phyloP scores from a whole-genome alignment of 2,329 filamentous ascomycete genomes.

The Nemania serpens region DNA sequence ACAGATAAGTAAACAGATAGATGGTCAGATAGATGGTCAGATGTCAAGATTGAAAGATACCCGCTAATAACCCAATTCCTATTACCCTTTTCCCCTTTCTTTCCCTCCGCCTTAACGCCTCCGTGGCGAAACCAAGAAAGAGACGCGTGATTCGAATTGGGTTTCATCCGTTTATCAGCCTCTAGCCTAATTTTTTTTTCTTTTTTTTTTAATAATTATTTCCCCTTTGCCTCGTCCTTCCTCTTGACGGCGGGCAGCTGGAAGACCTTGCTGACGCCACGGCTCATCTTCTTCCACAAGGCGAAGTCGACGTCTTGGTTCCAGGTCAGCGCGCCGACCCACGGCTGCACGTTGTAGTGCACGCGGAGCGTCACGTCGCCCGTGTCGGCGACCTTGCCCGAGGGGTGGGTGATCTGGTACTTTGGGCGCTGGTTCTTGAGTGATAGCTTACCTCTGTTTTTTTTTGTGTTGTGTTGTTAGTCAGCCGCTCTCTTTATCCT shows the following conservation, averaged over 20 bases:
- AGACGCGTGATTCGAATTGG: too few species aligned
- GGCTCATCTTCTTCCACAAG: conserved; percentile 67
- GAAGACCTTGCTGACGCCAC: conserved; percentile 68
- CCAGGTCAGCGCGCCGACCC: conserved; percentile 90
- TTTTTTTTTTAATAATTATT: background rate
- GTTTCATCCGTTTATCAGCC: too few species aligned
- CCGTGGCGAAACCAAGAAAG: too few species aligned
- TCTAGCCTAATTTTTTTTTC: background rate
- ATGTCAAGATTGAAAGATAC: too few species aligned
- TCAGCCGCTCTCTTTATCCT: background rate
- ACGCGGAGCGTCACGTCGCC: conserved; percentile 77
- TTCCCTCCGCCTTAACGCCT: too few species aligned
- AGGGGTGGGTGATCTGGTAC: conserved; percentile 94
- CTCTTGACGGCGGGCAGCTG: conserved; percentile 68
- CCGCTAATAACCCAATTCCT: too few species aligned
- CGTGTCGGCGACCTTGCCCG: conserved; percentile 74
- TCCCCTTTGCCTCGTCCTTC: conserved; percentile 48
- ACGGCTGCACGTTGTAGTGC: conserved; percentile 97
- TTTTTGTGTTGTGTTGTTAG: conserved; percentile 45
- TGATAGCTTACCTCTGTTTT: conserved; percentile 70
- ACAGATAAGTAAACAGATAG: too few species aligned
- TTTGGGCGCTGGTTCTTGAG: conserved; percentile 89
- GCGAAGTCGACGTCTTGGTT: conserved; percentile 62
- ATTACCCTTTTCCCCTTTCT: too few species aligned
- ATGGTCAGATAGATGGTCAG: too few species aligned